phyloP scores from a whole-genome alignment of 495 filamentous ascomycete genomes.

The Baudoinia panamericana region DNA sequence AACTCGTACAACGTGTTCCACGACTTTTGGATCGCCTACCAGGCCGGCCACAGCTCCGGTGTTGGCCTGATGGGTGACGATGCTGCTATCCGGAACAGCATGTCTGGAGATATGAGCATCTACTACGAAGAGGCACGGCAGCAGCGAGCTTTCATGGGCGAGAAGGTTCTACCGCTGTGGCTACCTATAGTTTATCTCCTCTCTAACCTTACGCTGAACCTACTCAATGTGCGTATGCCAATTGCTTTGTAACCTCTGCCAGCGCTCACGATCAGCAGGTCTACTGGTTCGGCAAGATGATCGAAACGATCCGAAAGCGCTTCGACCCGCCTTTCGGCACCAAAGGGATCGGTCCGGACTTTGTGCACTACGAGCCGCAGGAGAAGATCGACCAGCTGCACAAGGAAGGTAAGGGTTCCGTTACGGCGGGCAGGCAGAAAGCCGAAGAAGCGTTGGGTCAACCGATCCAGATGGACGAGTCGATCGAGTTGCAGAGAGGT shows the following conservation, averaged over 20 bases:
- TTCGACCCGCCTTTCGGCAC: conserved; percentile 54
- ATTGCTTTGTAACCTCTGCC: no score
- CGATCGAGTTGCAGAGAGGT: conserved; percentile 4
- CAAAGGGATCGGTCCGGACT: conserved; percentile 16
- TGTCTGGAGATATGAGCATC: neutral
- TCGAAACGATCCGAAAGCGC: conserved; percentile 74
- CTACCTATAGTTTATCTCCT: conserved; percentile 61
- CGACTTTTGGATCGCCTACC: conserved; percentile 57
- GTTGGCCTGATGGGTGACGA: neutral
- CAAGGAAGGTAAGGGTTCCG: neutral
- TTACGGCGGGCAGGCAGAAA: neutral
- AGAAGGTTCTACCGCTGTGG: conserved; percentile 54
- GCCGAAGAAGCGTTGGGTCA: conserved; percentile 1
- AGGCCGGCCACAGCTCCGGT: conserved; percentile 2
- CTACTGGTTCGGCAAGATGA: conserved; percentile 97
- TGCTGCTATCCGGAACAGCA: neutral
- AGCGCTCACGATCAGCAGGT: no score
- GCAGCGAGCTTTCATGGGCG: conserved; percentile 14
- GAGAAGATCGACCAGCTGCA: neutral
- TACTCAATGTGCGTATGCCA: no score
- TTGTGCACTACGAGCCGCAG: conserved; percentile 7
- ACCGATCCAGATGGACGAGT: neutral
- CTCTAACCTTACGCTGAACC: conserved; percentile 69
- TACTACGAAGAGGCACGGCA: conserved; percentile 6
- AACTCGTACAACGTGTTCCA: conserved; percentile 60